Conservation (phyloP, 2,329 filamentous ascomycete species). For the Paraconiothyrium brasiliense region DNA sequence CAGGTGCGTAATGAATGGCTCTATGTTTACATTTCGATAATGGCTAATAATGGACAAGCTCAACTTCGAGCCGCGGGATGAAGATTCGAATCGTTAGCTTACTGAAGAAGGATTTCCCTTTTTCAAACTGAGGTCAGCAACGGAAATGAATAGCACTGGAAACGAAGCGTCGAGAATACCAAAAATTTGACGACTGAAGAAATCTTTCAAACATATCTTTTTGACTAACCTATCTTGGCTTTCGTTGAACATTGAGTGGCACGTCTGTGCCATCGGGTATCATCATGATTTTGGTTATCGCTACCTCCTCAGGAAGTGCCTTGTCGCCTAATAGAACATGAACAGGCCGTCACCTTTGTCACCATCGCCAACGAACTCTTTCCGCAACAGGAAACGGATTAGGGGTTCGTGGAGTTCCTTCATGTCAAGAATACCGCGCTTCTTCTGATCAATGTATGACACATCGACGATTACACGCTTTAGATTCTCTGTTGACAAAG, state of each 20-base stretch:
- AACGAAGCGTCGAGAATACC: background rate
- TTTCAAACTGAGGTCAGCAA: background rate
- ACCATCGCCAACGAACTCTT: slow-evolving; percentile 66
- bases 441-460: slow-evolving; percentile 94
- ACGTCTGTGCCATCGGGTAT: slow-evolving; percentile 6
- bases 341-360: slow-evolving; percentile 40
- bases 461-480: slow-evolving; percentile 88
- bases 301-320: background rate
- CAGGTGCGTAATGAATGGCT: slow-evolving; percentile 68
- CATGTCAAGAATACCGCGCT: slow-evolving; percentile 93
- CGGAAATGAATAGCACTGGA: background rate
- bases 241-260: background rate
- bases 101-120: background rate
- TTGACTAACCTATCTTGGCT: background rate
- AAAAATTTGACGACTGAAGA: background rate
- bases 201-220: background rate
- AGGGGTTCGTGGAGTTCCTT: slow-evolving; percentile 88
- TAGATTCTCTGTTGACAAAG: slow-evolving; percentile 74
- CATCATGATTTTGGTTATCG: background rate
- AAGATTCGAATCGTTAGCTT: slow-evolving; percentile 50
- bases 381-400: slow-evolving; percentile 74
- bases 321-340: slow-evolving; percentile 40
- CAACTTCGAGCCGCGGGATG: slow-evolving; percentile 71
- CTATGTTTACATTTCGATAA: slow-evolving; percentile 18
- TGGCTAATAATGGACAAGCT: slow-evolving; percentile 56